These are phyloP conservation scores for Eimeria praecox DNA, from an alignment of 169 alveolate species.

Conservation along the genomic window DNA sequence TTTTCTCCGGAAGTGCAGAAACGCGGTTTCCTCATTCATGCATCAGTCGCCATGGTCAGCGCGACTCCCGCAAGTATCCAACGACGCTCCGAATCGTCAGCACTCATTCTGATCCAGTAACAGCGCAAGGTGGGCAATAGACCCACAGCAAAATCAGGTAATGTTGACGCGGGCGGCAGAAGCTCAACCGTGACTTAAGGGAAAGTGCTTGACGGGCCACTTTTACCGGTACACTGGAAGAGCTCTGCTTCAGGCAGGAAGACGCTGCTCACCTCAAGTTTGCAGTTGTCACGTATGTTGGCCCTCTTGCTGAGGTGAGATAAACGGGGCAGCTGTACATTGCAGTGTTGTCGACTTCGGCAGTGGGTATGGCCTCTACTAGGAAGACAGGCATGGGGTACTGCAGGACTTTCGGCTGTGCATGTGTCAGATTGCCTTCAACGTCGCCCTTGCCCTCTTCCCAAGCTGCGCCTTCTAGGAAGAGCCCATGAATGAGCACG, in stretches of 20 bases:
- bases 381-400: slow-evolving; percentile 95
- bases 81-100: slow-evolving; percentile 85
- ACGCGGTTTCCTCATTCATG: background rate
- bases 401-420: slow-evolving; percentile 93
- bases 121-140: slow-evolving; percentile 83
- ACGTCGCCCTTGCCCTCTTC: slow-evolving; percentile 94
- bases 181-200: background rate
- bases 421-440: slow-evolving; percentile 94
- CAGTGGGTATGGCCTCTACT: slow-evolving; percentile 91
- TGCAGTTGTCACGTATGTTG: slow-evolving; percentile 90
- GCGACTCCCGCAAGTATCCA: slow-evolving; percentile 98
- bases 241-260: background rate
- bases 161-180: background rate
- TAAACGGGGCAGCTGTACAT: slow-evolving; percentile 96
- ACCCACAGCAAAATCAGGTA: slow-evolving; percentile 82
- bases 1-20: background rate
- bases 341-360: slow-evolving; percentile 90
- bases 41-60: slow-evolving; percentile 89
- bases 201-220: background rate
- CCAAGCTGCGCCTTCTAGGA: slow-evolving; percentile 97
- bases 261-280: slow-evolving; percentile 72
- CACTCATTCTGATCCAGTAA: slow-evolving; percentile 87
- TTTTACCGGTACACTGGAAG: background rate
- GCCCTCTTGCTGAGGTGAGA: slow-evolving; percentile 95
- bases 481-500: slow-evolving; percentile 92